Evolutionary conservation across 1,284 basidiomycete species (phyloP), one percentile per base, ranked within the genome.

Genomic region (Phellinidium pouzarii): DNA sequence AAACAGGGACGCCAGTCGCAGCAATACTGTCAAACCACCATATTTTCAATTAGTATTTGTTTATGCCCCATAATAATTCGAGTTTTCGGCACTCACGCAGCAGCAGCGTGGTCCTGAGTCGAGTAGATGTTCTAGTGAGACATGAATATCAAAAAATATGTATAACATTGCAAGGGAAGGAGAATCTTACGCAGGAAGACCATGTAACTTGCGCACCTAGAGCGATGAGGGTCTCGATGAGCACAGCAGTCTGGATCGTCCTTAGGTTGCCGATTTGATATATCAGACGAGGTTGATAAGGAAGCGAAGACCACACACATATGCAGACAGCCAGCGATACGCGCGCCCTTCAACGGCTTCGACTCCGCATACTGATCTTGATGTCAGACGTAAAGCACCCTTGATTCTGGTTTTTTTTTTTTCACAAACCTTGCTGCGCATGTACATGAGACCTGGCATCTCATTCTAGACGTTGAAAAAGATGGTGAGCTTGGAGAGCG

Each of bases 171-270:
- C 20, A 42, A 45, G 48, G 27, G 46, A 23, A 9, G 44, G n/a
- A 22, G 26, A 31, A 46, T 75, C 84, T 54, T 68, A 90, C 87
- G 77, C 94, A 97, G 64, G 95, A 99, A 44, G 96, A 99, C 96
- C 95, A 99, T 63, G 95, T 84, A 59, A 99, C 95, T 72, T 98
- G 88, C 60, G 96, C 95, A 69, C 95, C 95, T 65, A 99, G 85
- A 61, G 86, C 87, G 61, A 84, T 88, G 63, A 99, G 80, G 59
- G 94, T 97, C 79, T 97, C 94, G 68, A 97, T 96, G 71, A 95
- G 85, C 64, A 95, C 91, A 50, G 93, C 91, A 59, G 94, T 97
- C 73, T 97, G 94, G 67, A 95, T 93, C 65, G 93, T 95, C 91
- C 91, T 90, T 47, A 14, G 23, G 55, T 58, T 52, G 43, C 26